Evolutionary conservation across 2,329 filamentous ascomycete genomes (phyloP).

Genomic region (Rhinocladiella similis): DNA sequence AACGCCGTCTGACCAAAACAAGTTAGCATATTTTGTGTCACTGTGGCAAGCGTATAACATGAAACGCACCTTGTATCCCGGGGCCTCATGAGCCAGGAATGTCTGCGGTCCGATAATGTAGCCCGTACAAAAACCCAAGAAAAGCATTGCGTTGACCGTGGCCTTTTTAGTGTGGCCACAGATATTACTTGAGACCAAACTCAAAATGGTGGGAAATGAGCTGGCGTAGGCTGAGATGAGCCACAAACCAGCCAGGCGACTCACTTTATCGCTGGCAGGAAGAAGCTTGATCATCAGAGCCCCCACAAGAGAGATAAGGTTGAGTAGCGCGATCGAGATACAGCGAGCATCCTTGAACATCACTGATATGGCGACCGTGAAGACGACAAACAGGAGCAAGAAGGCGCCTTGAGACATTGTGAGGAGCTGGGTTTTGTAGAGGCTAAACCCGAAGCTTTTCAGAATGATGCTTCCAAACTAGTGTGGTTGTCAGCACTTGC

Average conservation of each 20-base stretch:
- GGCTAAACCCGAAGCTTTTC: conserved; percentile 29
- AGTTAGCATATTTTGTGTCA: neutral
- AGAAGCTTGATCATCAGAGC: conserved; percentile 27
- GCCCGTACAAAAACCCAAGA: conserved; percentile 44
- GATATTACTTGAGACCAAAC: conserved; percentile 36
- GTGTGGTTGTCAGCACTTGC: no score
- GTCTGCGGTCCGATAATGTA: conserved; percentile 48
- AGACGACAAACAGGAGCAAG: conserved; percentile 24
- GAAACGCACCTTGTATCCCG: conserved; percentile 31
- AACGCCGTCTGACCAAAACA: conserved; percentile 27
- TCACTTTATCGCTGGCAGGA: conserved; percentile 9
- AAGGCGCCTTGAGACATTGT: conserved; percentile 26
- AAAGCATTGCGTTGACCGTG: conserved; percentile 46
- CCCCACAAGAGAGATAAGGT: conserved; percentile 24
- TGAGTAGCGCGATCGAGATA: conserved; percentile 21
- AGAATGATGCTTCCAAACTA: conserved; percentile 28
- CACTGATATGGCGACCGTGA: conserved; percentile 22
- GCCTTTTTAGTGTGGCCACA: conserved; percentile 52
- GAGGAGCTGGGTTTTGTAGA: conserved; percentile 30
- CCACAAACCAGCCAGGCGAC: conserved; percentile 28
- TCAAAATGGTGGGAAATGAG: conserved; percentile 25
- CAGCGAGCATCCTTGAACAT: conserved; percentile 25
- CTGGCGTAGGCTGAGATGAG: conserved; percentile 24
- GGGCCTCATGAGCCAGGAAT: conserved; percentile 43
- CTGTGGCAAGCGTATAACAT: neutral